phyloP scores from a whole-genome alignment of 1,139 yeast species.

The Diutina scorzettiae region DNA sequence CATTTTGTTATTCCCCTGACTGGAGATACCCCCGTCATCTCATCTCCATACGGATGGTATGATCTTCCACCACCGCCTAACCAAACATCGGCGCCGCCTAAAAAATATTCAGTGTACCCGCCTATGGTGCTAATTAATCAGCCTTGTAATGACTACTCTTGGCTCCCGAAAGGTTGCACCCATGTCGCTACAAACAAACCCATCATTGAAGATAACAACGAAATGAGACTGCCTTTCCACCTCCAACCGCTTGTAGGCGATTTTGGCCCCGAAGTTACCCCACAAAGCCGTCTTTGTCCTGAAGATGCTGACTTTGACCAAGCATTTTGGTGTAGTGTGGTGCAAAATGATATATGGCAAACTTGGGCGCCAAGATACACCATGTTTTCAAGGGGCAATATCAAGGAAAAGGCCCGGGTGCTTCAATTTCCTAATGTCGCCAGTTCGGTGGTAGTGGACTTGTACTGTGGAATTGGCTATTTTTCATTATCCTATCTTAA shows the following conservation, averaged over 20 bases:
- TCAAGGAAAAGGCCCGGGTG: slow-evolving; percentile 67
- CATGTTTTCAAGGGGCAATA: slow-evolving; percentile 86
- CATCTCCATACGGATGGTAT: not conserved
- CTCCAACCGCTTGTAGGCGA: slow-evolving; percentile 52
- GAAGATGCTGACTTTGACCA: slow-evolving; percentile 26
- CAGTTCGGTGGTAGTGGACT: slow-evolving; percentile 43
- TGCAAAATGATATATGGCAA: slow-evolving; percentile 68
- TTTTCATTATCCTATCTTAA: slow-evolving; percentile 60
- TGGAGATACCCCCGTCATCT: not conserved
- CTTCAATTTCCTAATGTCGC: slow-evolving; percentile 15
- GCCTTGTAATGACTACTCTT: slow-evolving; percentile 8
- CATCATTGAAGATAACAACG: slow-evolving; percentile 36
- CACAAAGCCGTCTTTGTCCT: slow-evolving; percentile 24
- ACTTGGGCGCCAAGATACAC: slow-evolving; percentile 79
- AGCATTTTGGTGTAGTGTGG: slow-evolving; percentile 62
- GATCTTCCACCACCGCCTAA: not conserved
- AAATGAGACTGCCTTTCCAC: slow-evolving; percentile 52
- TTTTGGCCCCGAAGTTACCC: slow-evolving; percentile 38
- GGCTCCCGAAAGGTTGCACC: slow-evolving; percentile 18
- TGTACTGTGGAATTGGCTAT: slow-evolving; percentile 83
- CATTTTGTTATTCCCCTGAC: not conserved
- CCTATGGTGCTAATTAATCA: slow-evolving; percentile 51
- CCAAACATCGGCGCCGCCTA: slow-evolving; percentile 19
- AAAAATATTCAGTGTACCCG: slow-evolving; percentile 50
- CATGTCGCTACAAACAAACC: slow-evolving; percentile 69